Base-by-base conservation (phyloP, 352 stramenopile genomes). In the Phytophthora crassamura region DNA sequence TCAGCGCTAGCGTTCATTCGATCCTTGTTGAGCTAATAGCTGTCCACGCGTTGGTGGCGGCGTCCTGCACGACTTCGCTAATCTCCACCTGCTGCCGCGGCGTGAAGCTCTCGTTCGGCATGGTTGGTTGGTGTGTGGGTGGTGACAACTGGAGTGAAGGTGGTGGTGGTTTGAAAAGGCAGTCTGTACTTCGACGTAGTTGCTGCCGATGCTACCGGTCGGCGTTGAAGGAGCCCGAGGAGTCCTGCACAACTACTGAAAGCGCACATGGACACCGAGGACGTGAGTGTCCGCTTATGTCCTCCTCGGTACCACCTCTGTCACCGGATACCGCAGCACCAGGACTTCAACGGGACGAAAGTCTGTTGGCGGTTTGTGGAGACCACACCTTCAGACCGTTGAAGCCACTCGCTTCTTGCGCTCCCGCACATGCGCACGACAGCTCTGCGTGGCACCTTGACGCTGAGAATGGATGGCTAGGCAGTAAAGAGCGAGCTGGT, bases 31-130 rank as follows among this genome's bases (percentile, higher is more conserved):
- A 25, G 22, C 22, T 25, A 25, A 25, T 25, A 25, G 22, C 22
- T n/a, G n/a, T 83, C 84, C 84, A 92, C 5, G 71, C 70, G 46
- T 79, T 77, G 8, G 77, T 86, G 38, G 52, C 50, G 9, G 64
- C 48, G 49, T 92, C 81, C 59, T 90, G 84, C 57, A 90, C 78
- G 59, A 92, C 72, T 11, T 83, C 77, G 42, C 77, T 80, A 71
- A 92, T 92, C 35, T 74, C 70, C 56, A 90, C 66, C 43, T 85
- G 73, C 43, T 87, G 75, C 34, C 82, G 68, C 25, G 67, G 70
- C 56, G 72, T 76, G 68, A 92, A 90, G 72, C 84, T 92, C 58
- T 92, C 81, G 75, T 91, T 90, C 33, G 83, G 83, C 83, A 91
- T 91, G 2, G 32, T n/a, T n/a, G n/a, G n/a, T n/a, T n/a, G 25